A percentile compares a stretch with the other conserved stretches of the same genome.
These are phyloP conservation scores for Dinochytrium kinnereticum DNA, from an alignment of 371 early-diverging fungal genomes.

Conservation along the genomic window DNA sequence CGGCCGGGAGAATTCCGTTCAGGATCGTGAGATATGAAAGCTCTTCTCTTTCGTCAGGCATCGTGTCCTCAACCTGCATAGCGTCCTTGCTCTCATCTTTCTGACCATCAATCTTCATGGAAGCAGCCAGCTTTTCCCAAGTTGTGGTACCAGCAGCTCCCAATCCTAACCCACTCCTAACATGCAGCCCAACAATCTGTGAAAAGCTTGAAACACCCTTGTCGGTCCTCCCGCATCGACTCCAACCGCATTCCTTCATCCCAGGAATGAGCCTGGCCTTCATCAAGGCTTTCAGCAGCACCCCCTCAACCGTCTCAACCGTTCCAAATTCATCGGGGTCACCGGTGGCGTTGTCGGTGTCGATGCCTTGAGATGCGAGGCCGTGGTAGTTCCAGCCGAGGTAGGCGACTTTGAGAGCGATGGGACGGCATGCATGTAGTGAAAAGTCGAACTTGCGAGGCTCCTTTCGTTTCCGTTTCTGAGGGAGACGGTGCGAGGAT, in stretches of 20 bases:
- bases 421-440: slow-evolving; percentile 73
- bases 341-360: slow-evolving; percentile 10
- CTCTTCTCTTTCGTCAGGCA: slow-evolving; percentile 46
- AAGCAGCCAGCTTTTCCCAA: not conserved
- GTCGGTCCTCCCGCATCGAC: slow-evolving; percentile 91
- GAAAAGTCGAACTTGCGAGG: slow-evolving; percentile 73
- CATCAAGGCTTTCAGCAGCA: slow-evolving; percentile 77
- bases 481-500: not conserved
- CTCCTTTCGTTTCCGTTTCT: slow-evolving; percentile 4
- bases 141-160: slow-evolving; percentile 41
- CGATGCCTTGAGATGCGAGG: slow-evolving; percentile 68
- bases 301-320: slow-evolving; percentile 81
- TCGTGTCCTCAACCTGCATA: not conserved
- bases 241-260: slow-evolving; percentile 51
- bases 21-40: slow-evolving; percentile 82
- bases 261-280: slow-evolving; percentile 71
- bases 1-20: slow-evolving; percentile 84
- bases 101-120: slow-evolving; percentile 13
- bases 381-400: slow-evolving; percentile 93
- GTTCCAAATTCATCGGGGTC: not conserved
- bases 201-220: slow-evolving; percentile 93
- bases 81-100: not conserved
- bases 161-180: slow-evolving; percentile 66
- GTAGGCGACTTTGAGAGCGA: slow-evolving; percentile 90
- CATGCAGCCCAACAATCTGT: slow-evolving; percentile 85